Evolutionary conservation across 2,329 filamentous ascomycete species (phyloP), one percentile per base, ranked within the genome.

Genomic region (Calonectria naviculata): DNA sequence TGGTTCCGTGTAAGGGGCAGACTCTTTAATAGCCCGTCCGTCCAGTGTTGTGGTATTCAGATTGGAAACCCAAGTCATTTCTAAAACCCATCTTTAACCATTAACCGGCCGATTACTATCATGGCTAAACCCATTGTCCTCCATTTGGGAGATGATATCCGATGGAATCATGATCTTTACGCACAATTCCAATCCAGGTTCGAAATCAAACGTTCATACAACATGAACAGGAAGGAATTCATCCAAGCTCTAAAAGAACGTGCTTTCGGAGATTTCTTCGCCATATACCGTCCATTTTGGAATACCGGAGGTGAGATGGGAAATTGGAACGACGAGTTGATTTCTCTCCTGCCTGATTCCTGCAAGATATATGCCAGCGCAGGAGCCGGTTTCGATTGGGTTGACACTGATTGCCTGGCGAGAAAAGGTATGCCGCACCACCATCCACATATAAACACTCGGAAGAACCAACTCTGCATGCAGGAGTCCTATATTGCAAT

Each of bases 261-360:
- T 6, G 13, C 66, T 0, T 78, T 78, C 42, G 76, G 76, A 0
- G 72, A 77, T 12, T 78, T 78, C 4, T 74, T 76, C 7, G 76
- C 76, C 21, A 78, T 78, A 2, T 78, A 78, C 44, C 69, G 76
- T 13, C 76, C 76, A 1, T 78, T 78, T 8, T 78, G 76, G 75
- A 78, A 78, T 49, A 78, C 76, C 1, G 76, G 76, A 1, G 76
- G 76, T 3, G 76, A 78, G 29, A 78, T 78, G 76, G 76, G 76
- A 1, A 78, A 78, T n/a, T 78, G 76, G 76, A 76, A 78, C 34
- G 72, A 78, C 1, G 76, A 78, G 19, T 26, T 78, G 62, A 73
- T 76, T 1, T 74, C 74, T 0, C 56, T 78, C 1, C n/a, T 78
- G 15, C 76, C 76, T 0, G 15, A 68, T 0, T 78, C 76, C 0